Conservation (phyloP, 768 basidiomycete species). For the Ramaria sp. region DNA sequence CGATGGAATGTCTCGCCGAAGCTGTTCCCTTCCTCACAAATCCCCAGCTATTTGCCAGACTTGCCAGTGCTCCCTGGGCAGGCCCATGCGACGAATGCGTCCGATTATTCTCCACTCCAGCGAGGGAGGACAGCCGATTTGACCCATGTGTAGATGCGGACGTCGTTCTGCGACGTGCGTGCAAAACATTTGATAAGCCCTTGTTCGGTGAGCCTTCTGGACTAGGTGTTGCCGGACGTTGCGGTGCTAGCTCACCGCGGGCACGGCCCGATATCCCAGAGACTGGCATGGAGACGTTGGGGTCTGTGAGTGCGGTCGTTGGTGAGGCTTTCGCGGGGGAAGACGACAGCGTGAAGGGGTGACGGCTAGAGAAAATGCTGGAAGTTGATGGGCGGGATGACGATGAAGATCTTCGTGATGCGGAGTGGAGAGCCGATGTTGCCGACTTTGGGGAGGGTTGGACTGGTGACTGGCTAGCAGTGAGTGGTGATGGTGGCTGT, state of each 20-base stretch:
- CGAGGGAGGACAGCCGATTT: slow-evolving; percentile 38
- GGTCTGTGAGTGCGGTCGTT: slow-evolving; percentile 46
- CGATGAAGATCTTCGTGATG: slow-evolving; percentile 4
- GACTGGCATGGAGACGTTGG: slow-evolving; percentile 1
- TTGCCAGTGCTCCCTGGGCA: slow-evolving; percentile 38
- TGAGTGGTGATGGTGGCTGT: background rate
- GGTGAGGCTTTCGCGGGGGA: slow-evolving; percentile 43
- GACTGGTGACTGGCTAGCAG: background rate
- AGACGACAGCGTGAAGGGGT: slow-evolving; percentile 17
- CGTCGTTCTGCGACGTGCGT: slow-evolving; percentile 41
- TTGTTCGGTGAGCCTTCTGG: slow-evolving; percentile 54
- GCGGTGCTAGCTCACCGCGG: slow-evolving; percentile 18
- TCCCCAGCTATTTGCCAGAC: slow-evolving; percentile 54
- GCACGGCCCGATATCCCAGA: slow-evolving; percentile 1
- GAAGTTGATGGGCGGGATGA: slow-evolving; percentile 9
- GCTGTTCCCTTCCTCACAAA: slow-evolving; percentile 45
- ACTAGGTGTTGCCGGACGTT: slow-evolving; percentile 29
- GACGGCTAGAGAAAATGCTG: slow-evolving; percentile 9
- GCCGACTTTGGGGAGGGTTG: background rate
- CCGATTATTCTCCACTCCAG: slow-evolving; percentile 17
- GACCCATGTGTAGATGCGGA: slow-evolving; percentile 37
- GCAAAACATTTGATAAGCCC: slow-evolving; percentile 35
- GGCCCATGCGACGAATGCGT: slow-evolving; percentile 16
- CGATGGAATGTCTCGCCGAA: background rate
- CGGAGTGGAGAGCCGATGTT: background rate